Evolutionary conservation across 306 rosid species (phyloP).

Genomic region (Sicyos baderoa): DNA sequence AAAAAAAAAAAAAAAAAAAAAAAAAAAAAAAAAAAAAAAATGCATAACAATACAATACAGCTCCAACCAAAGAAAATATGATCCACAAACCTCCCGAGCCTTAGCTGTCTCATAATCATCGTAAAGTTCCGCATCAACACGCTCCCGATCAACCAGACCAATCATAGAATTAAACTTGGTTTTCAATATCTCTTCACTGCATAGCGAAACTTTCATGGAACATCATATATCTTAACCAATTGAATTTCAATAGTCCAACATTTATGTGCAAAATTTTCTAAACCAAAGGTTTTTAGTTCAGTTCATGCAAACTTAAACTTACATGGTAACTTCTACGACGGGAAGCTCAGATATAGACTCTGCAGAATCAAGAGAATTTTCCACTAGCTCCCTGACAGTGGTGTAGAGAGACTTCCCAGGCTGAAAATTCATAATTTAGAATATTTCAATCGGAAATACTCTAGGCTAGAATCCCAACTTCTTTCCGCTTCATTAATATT

Average conservation of each 20-base stretch:
- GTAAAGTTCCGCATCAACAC: constrained; percentile 64
- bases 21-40: neutral
- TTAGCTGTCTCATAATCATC: constrained; percentile 84
- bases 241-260: neutral
- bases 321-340: constrained; percentile 75
- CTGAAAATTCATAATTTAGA: constrained; percentile 41
- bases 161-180: constrained; percentile 89
- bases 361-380: constrained; percentile 81
- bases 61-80: constrained; percentile 1
- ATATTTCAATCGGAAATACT: neutral
- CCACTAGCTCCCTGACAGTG: constrained; percentile 87
- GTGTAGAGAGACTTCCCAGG: constrained; percentile 87
- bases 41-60: neutral
- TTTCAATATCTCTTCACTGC: constrained; percentile 83
- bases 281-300: neutral
- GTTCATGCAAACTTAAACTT: constrained; percentile 22
- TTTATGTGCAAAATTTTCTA: neutral
- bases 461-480: neutral
- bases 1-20: no score
- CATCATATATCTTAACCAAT: constrained; percentile 6
- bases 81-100: constrained; percentile 69
- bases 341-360: constrained; percentile 95
- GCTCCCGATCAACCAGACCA: constrained; percentile 84
- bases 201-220: constrained; percentile 16
- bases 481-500: neutral